phyloP scores from a whole-genome alignment of 768 basidiomycete species.

The Naganishia vishniacii region DNA sequence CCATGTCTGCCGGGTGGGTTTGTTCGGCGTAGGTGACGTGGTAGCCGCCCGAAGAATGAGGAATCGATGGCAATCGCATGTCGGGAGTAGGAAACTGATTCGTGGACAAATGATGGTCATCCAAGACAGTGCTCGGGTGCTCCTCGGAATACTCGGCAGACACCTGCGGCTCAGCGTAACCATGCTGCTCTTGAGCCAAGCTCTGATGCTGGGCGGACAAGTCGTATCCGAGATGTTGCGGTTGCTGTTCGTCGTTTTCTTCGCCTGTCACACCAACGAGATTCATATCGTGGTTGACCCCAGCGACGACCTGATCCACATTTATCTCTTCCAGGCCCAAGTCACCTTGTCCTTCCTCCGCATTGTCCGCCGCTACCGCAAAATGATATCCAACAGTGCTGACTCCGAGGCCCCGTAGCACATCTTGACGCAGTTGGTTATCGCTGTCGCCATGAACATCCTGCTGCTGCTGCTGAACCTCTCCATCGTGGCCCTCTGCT shows the following conservation, averaged over 20 bases:
- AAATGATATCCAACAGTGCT: conserved; percentile 2
- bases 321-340: conserved; percentile 6
- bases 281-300: not conserved
- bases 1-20: conserved; percentile 6
- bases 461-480: conserved; percentile 8
- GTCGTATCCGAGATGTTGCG: conserved; percentile 14
- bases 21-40: conserved; percentile 10
- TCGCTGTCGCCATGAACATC: not conserved
- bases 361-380: not conserved
- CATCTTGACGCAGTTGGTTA: not conserved
- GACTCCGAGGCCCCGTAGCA: not conserved
- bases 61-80: conserved; percentile 15
- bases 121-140: not conserved
- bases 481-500: not conserved
- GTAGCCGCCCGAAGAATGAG: conserved; percentile 4
- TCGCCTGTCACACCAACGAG: conserved; percentile 8
- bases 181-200: conserved; percentile 16
- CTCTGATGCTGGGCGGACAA: conserved; percentile 3
- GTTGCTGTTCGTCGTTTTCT: conserved; percentile 8
- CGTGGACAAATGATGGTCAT: conserved; percentile 12
- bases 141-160: conserved; percentile 13
- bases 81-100: conserved; percentile 17
- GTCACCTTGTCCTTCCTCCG: conserved; percentile 5
- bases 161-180: conserved; percentile 9
- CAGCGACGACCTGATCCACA: conserved; percentile 12